These are phyloP conservation scores for Thalassiosira exigua DNA, from an alignment of 352 stramenopile species.

Conservation along the genomic window DNA sequence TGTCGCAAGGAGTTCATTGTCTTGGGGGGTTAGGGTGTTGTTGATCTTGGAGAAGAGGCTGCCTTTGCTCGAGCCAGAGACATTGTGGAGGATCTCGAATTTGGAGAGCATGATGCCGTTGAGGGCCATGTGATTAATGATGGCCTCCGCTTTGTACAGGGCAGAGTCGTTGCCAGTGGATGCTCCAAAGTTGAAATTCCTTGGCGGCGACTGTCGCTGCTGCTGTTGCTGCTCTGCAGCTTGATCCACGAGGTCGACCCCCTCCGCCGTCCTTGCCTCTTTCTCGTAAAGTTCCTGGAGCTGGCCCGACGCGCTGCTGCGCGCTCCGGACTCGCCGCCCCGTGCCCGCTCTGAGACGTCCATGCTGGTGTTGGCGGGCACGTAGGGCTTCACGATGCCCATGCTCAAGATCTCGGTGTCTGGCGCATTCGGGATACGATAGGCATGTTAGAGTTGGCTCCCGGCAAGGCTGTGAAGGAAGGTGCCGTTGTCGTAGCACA, in stretches of 20 bases:
- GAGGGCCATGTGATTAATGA: slow-evolving; percentile 89
- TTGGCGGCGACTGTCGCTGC: too few species aligned
- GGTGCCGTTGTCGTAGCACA: slow-evolving; percentile 68
- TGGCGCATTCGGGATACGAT: too few species aligned
- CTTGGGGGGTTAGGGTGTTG: slow-evolving; percentile 91
- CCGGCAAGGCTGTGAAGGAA: slow-evolving; percentile 58
- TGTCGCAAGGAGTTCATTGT: slow-evolving; percentile 93
- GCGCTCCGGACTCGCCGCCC: not conserved
- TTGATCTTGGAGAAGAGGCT: slow-evolving; percentile 91
- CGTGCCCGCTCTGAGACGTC: slow-evolving; percentile 6
- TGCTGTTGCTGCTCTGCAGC: slow-evolving; percentile 23
- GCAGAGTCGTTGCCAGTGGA: slow-evolving; percentile 34
- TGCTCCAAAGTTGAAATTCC: too few species aligned
- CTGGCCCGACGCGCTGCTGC: not conserved
- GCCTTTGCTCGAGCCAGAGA: slow-evolving; percentile 87
- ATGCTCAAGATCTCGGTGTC: slow-evolving; percentile 89
- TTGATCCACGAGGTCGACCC: slow-evolving; percentile 36
- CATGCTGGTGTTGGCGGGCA: slow-evolving; percentile 71
- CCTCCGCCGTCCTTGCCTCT: slow-evolving; percentile 34
- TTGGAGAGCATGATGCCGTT: slow-evolving; percentile 97
- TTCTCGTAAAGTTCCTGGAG: slow-evolving; percentile 41
- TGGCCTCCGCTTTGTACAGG: slow-evolving; percentile 37
- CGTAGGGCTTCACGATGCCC: slow-evolving; percentile 87
- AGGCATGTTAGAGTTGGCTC: too few species aligned
- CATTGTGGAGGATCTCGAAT: slow-evolving; percentile 89